Conservation (phyloP, 2,329 filamentous ascomycete species). For the Ascochyta pisi region DNA sequence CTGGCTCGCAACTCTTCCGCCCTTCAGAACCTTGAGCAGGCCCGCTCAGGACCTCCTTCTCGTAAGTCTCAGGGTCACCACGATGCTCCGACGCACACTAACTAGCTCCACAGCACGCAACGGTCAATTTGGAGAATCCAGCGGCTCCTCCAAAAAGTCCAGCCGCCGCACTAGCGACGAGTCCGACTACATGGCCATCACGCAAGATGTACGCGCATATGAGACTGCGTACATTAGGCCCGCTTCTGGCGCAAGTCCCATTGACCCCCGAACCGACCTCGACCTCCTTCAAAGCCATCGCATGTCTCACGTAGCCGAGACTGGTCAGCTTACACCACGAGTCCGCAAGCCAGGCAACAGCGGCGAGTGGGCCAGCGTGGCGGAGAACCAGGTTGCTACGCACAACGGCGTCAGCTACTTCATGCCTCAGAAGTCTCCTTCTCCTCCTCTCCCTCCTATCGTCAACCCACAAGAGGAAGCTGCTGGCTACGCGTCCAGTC, state of each 20-base stretch:
- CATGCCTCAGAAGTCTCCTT: constrained; percentile 47
- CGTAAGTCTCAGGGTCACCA: constrained; percentile 25
- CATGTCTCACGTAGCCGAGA: constrained; percentile 59
- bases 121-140: constrained; percentile 22
- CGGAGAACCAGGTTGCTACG: constrained; percentile 40
- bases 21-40: constrained; percentile 42
- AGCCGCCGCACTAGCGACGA: constrained; percentile 46
- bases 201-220: constrained; percentile 39
- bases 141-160: constrained; percentile 37
- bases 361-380: constrained; percentile 48
- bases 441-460: constrained; percentile 38
- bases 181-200: constrained; percentile 43
- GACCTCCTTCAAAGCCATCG: constrained; percentile 56
- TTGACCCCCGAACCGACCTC: constrained; percentile 46
- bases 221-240: constrained; percentile 45
- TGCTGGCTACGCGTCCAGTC: constrained; percentile 14
- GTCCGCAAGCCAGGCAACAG: constrained; percentile 47
- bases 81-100: not conserved
- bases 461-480: constrained; percentile 23
- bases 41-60: constrained; percentile 32
- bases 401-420: constrained; percentile 49
- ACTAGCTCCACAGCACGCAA: constrained; percentile 29
- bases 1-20: constrained; percentile 42
- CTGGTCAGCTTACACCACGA: constrained; percentile 55
- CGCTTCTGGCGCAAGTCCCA: constrained; percentile 25